Conservation (phyloP, 768 basidiomycete species). For the Leccinum longicurvipes region DNA sequence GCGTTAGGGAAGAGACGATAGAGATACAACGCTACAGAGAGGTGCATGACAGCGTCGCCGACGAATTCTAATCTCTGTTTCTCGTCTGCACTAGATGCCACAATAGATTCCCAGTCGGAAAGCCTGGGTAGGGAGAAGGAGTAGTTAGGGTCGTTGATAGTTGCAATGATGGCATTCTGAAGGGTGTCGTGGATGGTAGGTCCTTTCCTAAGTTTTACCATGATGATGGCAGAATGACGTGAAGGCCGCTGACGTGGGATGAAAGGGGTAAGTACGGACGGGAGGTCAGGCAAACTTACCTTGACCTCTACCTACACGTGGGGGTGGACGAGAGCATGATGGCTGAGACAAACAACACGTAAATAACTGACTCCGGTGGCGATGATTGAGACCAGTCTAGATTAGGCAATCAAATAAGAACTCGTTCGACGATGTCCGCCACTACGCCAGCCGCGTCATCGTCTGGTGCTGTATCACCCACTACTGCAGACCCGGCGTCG, state of each 20-base stretch:
- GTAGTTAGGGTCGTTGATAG: constrained; percentile 29
- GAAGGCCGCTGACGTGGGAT: no score
- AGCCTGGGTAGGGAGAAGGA: constrained; percentile 27
- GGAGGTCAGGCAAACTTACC: not conserved
- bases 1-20: constrained; percentile 33
- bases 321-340: no score
- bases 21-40: constrained; percentile 38
- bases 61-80: constrained; percentile 46
- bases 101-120: constrained; percentile 28
- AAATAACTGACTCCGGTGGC: no score
- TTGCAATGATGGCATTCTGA: constrained; percentile 22
- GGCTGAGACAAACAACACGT: constrained; percentile 7
- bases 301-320: no score
- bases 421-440: constrained; percentile 23
- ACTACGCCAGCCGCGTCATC: constrained; percentile 35
- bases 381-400: not conserved
- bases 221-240: constrained; percentile 1
- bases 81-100: constrained; percentile 25
- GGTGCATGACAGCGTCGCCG: constrained; percentile 46
- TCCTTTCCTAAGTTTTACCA: constrained; percentile 22
- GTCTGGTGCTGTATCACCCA: constrained; percentile 32
- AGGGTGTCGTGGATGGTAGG: constrained; percentile 11
- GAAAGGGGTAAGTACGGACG: not conserved
- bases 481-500: constrained; percentile 24
- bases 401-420: not conserved